Evolutionary conservation across 2,329 filamentous ascomycete species (phyloP).

Genomic region (Penicillium sp.): DNA sequence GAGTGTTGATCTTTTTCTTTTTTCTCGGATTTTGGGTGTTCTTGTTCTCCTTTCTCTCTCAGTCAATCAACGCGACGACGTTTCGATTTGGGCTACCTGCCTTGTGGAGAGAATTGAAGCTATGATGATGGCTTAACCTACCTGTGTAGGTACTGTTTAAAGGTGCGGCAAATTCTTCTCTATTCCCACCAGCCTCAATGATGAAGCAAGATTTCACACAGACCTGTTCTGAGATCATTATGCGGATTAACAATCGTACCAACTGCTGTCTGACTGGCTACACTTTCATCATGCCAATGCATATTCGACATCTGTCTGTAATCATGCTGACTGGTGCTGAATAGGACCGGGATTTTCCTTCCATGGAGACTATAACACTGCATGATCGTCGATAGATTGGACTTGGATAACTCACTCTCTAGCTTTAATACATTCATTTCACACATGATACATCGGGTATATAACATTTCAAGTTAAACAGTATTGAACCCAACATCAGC

Average conservation of each 20-base stretch:
- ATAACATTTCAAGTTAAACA: slow-evolving; percentile 15
- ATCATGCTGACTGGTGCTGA: background rate
- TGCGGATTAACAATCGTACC: slow-evolving; percentile 52
- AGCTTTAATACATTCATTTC: background rate
- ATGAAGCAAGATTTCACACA: slow-evolving; percentile 63
- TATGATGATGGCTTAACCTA: background rate
- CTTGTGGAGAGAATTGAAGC: background rate
- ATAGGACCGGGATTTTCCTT: background rate
- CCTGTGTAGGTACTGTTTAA: background rate
- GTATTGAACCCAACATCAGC: slow-evolving; percentile 33
- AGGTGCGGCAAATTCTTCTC: slow-evolving; percentile 8
- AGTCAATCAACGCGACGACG: background rate
- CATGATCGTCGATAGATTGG: background rate
- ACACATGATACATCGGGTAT: slow-evolving; percentile 7
- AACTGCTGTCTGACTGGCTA: slow-evolving; percentile 54
- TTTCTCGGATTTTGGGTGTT: background rate
- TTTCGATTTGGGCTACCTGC: background rate
- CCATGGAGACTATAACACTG: too few relatives aligned
- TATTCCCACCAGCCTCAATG: slow-evolving; percentile 42
- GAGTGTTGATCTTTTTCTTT: slow-evolving; percentile 3
- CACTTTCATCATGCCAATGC: slow-evolving; percentile 18
- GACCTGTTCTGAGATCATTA: slow-evolving; percentile 71
- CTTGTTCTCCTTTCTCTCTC: slow-evolving; percentile 12
- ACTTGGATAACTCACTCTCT: too few relatives aligned
- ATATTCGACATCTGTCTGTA: background rate